Conservation (phyloP, 2,329 filamentous ascomycete genomes). For the Trichoderma breve region DNA sequence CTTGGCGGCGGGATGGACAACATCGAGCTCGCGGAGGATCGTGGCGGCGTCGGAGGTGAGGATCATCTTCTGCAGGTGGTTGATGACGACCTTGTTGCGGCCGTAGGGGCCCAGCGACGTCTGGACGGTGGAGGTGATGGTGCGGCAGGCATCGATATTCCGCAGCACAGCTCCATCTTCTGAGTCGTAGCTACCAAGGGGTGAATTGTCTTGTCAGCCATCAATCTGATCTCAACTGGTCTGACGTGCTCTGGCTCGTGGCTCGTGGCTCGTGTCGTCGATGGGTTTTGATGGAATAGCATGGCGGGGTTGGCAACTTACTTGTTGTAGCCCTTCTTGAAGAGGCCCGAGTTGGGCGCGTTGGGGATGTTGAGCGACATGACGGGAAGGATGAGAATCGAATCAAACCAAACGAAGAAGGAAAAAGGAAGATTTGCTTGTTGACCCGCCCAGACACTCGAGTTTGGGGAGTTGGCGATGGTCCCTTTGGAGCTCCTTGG, state of each 20-base stretch:
- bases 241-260: not conserved
- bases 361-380: constrained; percentile 98
- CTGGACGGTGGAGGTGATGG: constrained; percentile 93
- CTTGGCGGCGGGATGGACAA: constrained; percentile 97
- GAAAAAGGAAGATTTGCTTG: not conserved
- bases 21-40: constrained; percentile 94
- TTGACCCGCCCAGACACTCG: constrained; percentile 11
- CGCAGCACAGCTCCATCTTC: constrained; percentile 98
- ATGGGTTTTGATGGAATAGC: not conserved
- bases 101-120: constrained; percentile 96
- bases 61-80: constrained; percentile 99
- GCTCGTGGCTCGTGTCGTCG: too few species aligned
- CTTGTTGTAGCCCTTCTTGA: constrained; percentile 97
- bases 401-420: not conserved
- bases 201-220: constrained; percentile 31
- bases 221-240: not conserved
- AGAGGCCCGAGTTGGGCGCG: constrained; percentile 88
- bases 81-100: constrained; percentile 99
- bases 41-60: constrained; percentile 96
- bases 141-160: constrained; percentile 97
- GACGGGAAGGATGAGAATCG: constrained; percentile 25
- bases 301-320: constrained; percentile 48
- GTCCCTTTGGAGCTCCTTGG: constrained; percentile 20
- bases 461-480: constrained; percentile 8
- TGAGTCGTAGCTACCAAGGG: constrained; percentile 82